These are phyloP conservation scores for Debaryomycetaceae sp. DNA, from an alignment of 1,139 yeast species.

Conservation along the genomic window DNA sequence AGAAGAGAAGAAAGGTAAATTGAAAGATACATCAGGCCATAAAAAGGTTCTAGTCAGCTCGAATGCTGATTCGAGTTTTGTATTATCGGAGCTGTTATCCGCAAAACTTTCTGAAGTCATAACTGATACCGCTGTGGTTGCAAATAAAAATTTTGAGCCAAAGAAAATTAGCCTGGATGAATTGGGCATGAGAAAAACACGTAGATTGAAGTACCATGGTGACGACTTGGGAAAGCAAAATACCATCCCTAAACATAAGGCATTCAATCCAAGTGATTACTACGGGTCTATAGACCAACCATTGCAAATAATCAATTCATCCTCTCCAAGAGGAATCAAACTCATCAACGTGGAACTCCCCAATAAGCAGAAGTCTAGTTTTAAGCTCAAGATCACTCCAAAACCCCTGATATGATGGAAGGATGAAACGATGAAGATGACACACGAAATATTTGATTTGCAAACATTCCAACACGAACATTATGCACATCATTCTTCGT, in stretches of 20 bases:
- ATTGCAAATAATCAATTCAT: neutral
- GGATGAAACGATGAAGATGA: too few relatives aligned
- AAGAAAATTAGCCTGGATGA: neutral
- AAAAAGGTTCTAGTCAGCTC: neutral
- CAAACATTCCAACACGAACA: too few relatives aligned
- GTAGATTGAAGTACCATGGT: neutral
- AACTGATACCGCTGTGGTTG: neutral
- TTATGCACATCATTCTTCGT: too few relatives aligned
- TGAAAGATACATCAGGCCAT: neutral
- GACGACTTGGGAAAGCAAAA: neutral
- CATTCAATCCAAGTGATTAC: neutral
- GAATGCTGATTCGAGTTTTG: neutral
- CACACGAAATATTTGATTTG: too few relatives aligned
- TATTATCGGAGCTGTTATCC: neutral
- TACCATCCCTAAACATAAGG: neutral
- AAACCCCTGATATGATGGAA: neutral
- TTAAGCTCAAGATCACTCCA: constrained; percentile 7
- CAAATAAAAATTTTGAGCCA: neutral
- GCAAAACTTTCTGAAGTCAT: neutral
- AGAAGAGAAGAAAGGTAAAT: neutral
- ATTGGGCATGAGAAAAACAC: neutral
- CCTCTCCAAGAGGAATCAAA: constrained; percentile 2
- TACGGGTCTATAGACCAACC: neutral
- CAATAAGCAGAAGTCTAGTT: constrained; percentile 6
- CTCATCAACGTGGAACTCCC: constrained; percentile 9